Conservation (phyloP, 139 green algal species). For the Choricystis sp. region DNA sequence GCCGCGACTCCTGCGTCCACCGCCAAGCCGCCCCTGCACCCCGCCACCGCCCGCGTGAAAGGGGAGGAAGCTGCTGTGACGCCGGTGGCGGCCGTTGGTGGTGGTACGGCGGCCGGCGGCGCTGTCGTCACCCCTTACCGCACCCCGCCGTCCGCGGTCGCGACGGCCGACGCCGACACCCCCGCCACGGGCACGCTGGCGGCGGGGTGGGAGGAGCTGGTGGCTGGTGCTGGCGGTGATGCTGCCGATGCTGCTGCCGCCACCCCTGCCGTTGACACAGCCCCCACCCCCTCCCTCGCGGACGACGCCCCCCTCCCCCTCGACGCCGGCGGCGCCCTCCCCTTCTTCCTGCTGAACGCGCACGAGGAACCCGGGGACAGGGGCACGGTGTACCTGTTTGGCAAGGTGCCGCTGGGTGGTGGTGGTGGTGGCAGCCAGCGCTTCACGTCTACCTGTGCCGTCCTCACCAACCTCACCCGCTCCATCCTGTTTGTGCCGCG, state of each 20-base stretch:
- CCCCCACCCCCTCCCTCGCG: slow-evolving; percentile 7
- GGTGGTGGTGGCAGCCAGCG: neutral
- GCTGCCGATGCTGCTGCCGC: neutral
- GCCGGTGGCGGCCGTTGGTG: too few relatives aligned
- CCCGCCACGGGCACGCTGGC: slow-evolving; percentile 13
- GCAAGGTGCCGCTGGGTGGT: slow-evolving; percentile 47
- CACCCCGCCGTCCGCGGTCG: slow-evolving; percentile 14
- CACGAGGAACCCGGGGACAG: slow-evolving; percentile 61
- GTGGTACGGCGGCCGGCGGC: too few relatives aligned
- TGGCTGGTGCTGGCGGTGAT: slow-evolving; percentile 20
- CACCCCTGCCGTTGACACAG: neutral
- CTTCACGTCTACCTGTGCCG: slow-evolving; percentile 36
- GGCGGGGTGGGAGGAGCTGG: slow-evolving; percentile 32
- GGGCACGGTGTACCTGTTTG: slow-evolving; percentile 77
- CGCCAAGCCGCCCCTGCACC: neutral
- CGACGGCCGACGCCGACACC: slow-evolving; percentile 9
- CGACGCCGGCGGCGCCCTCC: slow-evolving; percentile 41
- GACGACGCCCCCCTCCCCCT: slow-evolving; percentile 31
- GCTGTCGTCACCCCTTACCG: neutral
- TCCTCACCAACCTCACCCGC: slow-evolving; percentile 30
- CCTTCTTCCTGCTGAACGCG: slow-evolving; percentile 81
- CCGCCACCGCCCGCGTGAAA: neutral
- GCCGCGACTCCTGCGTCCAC: neutral
- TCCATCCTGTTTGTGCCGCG: slow-evolving; percentile 71
- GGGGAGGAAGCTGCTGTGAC: too few relatives aligned